Evolutionary conservation across 1,139 yeast species (phyloP), one percentile per base, ranked within the genome.

Genomic region (Yamadazyma epiphylla): DNA sequence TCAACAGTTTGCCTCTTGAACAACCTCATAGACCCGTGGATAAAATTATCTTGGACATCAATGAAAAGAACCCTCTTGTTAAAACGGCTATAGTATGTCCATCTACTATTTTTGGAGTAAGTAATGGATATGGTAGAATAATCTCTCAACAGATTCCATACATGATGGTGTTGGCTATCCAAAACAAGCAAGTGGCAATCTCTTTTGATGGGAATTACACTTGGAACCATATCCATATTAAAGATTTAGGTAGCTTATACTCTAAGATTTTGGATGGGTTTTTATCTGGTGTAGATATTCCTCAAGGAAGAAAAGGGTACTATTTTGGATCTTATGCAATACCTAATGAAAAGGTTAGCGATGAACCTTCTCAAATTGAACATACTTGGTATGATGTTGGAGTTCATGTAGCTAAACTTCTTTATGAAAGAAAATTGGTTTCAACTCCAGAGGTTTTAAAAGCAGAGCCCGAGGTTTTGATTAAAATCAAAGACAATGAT

Each of bases 1-100:
- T 61, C 32, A 53, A 49, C 28, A 32, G 49, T 2, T 44, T 64
- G 17, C 58, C 59, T 3, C 46, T 43, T 4, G 36, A 46, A 3
- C 60, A 58, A 32, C 68, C 68, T 4, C 70, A 64, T 35, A 46
- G 67, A 25, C 58, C 55, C 8, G 66, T 61, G 11, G 71, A 64
- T 39, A 42, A 49, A 26, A 35, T 54, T 12, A 48, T 63, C 30
- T 52, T 61, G 48, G 57, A 48, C 6, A 42, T 62, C 24, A 41
- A 49, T 32, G 47, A 46, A 14, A 29, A 37, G 19, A 53, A 53
- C 35, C 52, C 57, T 5, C 31, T 35, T 3, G 41, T 51, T 22
- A 41, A 48, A 19, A 49, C 55, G 8, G 55, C 42, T 5, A 40
- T 56, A 10, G 39, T 56, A 21, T 36, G 45, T 12, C 62, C 61